phyloP scores from a whole-genome alignment of 768 basidiomycete genomes.

The Steccherinum ochraceum region DNA sequence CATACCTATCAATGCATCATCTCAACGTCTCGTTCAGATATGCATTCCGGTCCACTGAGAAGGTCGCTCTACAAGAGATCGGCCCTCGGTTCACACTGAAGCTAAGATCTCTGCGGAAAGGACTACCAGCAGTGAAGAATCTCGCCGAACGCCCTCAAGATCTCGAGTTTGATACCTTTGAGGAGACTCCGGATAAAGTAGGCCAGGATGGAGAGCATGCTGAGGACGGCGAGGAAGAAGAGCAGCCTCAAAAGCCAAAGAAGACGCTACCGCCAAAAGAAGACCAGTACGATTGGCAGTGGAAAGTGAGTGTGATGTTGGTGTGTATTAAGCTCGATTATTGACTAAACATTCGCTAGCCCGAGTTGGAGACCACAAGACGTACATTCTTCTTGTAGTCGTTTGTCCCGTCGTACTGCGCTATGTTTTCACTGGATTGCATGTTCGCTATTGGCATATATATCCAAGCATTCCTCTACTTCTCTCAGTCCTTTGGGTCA shows the following conservation, averaged over 20 bases:
- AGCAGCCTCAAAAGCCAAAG: constrained; percentile 21
- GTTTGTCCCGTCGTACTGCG: background rate
- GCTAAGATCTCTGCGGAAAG: constrained; percentile 82
- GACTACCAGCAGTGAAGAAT: constrained; percentile 73
- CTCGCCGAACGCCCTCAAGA: constrained; percentile 57
- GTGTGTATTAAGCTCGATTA: constrained; percentile 5
- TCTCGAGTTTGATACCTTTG: constrained; percentile 43
- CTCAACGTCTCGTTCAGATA: constrained; percentile 43
- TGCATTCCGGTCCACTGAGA: constrained; percentile 87
- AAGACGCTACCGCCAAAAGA: constrained; percentile 52
- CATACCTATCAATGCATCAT: no score
- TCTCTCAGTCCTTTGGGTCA: constrained; percentile 2
- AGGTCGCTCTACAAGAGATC: constrained; percentile 93
- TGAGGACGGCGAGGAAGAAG: constrained; percentile 19
- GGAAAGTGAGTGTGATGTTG: constrained; percentile 65
- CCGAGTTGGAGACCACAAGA: constrained; percentile 89
- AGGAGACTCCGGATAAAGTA: constrained; percentile 22
- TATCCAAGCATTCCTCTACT: background rate
- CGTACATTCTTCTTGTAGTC: constrained; percentile 88
- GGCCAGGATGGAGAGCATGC: constrained; percentile 18
- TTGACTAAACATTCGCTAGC: constrained; percentile 36
- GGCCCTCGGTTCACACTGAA: constrained; percentile 97
- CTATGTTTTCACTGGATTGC: no score
- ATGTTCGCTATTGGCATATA: no score
- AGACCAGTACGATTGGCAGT: constrained; percentile 82